Percentiles rank a stretch among this genome's conserved stretches.
phyloP scores from a whole-genome alignment of 2,329 filamentous ascomycete genomes.

The Penicillium sp. region DNA sequence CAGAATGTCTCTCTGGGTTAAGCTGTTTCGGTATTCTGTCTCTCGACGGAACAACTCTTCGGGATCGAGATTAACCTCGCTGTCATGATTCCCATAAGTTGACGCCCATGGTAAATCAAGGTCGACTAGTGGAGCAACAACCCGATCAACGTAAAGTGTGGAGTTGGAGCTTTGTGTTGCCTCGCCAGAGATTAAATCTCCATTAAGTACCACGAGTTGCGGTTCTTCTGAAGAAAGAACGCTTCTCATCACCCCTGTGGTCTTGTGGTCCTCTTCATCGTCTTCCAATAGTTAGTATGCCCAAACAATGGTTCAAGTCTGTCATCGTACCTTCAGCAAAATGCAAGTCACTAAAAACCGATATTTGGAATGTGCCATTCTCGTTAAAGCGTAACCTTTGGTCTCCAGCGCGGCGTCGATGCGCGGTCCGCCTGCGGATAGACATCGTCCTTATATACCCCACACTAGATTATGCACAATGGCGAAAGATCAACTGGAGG shows the following conservation, averaged over 20 bases:
- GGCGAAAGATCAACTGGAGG: neutral
- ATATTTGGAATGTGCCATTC: slow-evolving; percentile 44
- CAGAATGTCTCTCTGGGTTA: slow-evolving; percentile 45
- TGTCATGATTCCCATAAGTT: slow-evolving; percentile 71
- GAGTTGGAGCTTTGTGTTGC: slow-evolving; percentile 54
- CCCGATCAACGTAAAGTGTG: slow-evolving; percentile 57
- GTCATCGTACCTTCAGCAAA: slow-evolving; percentile 62
- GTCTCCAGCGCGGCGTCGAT: neutral
- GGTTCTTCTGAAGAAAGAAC: slow-evolving; percentile 58
- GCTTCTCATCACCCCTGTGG: slow-evolving; percentile 54
- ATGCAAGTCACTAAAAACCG: slow-evolving; percentile 68
- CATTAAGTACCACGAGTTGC: slow-evolving; percentile 65
- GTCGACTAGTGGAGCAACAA: slow-evolving; percentile 57
- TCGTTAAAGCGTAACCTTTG: slow-evolving; percentile 16
- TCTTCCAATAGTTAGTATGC: slow-evolving; percentile 8
- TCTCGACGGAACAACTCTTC: slow-evolving; percentile 42
- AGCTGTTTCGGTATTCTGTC: slow-evolving; percentile 31
- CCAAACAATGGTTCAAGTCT: slow-evolving; percentile 44
- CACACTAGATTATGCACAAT: neutral
- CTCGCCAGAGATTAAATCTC: slow-evolving; percentile 69
- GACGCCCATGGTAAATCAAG: slow-evolving; percentile 61
- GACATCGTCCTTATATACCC: neutral
- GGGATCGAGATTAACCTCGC: slow-evolving; percentile 56
- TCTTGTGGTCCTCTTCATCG: slow-evolving; percentile 53
- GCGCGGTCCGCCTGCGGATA: neutral